phyloP scores from a whole-genome alignment of 2,329 filamentous ascomycete species.

The Aspergillus chevalieri region DNA sequence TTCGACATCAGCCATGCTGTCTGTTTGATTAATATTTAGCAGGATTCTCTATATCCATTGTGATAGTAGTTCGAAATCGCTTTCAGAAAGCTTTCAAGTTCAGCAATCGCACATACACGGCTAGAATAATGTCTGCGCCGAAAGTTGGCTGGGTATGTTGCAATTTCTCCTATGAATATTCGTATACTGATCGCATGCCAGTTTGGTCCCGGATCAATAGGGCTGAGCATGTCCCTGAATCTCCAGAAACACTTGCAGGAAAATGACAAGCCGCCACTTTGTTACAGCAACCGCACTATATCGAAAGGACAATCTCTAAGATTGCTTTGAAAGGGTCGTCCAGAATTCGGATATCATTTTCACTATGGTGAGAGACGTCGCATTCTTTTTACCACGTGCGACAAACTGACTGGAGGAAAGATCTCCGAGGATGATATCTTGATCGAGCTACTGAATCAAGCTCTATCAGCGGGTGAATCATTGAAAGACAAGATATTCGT shows the following conservation, averaged over 20 bases:
- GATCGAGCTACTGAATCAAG: slow-evolving; percentile 24
- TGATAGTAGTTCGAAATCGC: too few relatives aligned
- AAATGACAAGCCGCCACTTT: slow-evolving; percentile 20
- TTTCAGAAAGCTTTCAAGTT: too few relatives aligned
- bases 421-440: slow-evolving; percentile 42
- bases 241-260: slow-evolving; percentile 39
- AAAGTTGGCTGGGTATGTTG: slow-evolving; percentile 12
- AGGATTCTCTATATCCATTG: too few relatives aligned
- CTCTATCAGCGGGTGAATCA: slow-evolving; percentile 5
- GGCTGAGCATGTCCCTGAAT: slow-evolving; percentile 46
- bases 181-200: not conserved
- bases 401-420: slow-evolving; percentile 7
- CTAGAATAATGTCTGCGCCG: not conserved
- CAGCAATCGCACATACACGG: too few relatives aligned
- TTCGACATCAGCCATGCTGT: too few relatives aligned
- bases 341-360: slow-evolving; percentile 31
- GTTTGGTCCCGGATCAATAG: slow-evolving; percentile 48
- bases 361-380: slow-evolving; percentile 18
- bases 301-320: slow-evolving; percentile 15
- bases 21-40: too few relatives aligned
- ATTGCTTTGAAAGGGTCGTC: slow-evolving; percentile 32
- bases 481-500: slow-evolving; percentile 40
- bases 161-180: too few relatives aligned
- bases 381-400: not conserved
- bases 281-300: slow-evolving; percentile 45